Percentiles rank a stretch among this genome's conserved stretches.
Conservation (phyloP, 2,329 filamentous ascomycete genomes). For the Cladosporium sp. region DNA sequence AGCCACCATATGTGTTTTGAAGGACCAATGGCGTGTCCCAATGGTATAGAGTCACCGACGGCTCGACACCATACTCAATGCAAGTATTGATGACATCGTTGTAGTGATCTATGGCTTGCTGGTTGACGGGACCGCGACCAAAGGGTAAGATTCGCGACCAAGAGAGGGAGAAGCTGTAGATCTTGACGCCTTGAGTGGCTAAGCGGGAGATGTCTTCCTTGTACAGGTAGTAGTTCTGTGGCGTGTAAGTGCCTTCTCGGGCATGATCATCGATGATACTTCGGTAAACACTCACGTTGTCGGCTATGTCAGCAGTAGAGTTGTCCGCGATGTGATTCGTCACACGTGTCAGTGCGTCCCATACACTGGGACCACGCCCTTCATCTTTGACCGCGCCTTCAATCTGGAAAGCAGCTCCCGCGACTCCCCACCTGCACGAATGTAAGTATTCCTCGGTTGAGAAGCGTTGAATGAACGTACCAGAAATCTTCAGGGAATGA, state of each 20-base stretch:
- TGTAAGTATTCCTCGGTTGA: background rate
- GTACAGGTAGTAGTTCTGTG: slow-evolving; percentile 45
- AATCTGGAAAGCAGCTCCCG: slow-evolving; percentile 32
- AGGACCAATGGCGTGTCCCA: slow-evolving; percentile 33
- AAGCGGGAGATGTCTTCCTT: slow-evolving; percentile 34
- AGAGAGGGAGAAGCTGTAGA: slow-evolving; percentile 41
- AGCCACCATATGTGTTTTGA: slow-evolving; percentile 19
- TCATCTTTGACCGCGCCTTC: slow-evolving; percentile 30
- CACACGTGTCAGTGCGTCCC: slow-evolving; percentile 36
- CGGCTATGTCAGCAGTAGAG: slow-evolving; percentile 42
- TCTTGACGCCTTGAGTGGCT: slow-evolving; percentile 34
- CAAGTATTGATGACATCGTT: slow-evolving; percentile 41
- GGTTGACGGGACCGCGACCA: slow-evolving; percentile 42
- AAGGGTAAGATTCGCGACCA: slow-evolving; percentile 50
- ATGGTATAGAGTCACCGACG: slow-evolving; percentile 44
- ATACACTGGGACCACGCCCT: slow-evolving; percentile 22
- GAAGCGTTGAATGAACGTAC: background rate
- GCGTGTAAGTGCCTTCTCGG: background rate
- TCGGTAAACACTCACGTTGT: slow-evolving; percentile 43
- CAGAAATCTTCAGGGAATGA: slow-evolving; percentile 28
- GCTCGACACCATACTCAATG: slow-evolving; percentile 40
- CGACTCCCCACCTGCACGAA: slow-evolving; percentile 29
- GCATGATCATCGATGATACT: slow-evolving; percentile 39
- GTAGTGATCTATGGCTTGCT: slow-evolving; percentile 42
- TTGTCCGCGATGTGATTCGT: slow-evolving; percentile 28